Conservation (phyloP, 345 rosid species). For the Eutrema yunnanense region DNA sequence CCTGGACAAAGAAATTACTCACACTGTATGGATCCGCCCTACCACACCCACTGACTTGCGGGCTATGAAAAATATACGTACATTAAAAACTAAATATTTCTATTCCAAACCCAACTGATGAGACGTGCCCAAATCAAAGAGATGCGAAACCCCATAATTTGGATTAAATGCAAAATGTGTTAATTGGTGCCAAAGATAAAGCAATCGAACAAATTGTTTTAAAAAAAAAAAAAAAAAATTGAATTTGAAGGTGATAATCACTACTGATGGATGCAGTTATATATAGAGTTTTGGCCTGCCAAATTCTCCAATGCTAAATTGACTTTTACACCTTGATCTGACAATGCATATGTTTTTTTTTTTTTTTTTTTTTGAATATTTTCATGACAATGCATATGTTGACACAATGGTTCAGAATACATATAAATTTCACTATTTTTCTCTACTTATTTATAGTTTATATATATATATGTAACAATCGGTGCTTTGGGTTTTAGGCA, state of each 20-base stretch:
- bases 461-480: background rate
- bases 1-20: too few species aligned
- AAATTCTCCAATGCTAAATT: background rate
- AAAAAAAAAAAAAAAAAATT: too few species aligned
- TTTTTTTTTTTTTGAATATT: too few species aligned
- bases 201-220: too few species aligned
- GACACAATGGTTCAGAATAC: background rate
- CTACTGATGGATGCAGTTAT: background rate
- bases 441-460: background rate
- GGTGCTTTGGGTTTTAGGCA: background rate
- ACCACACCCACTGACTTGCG: too few species aligned
- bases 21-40: too few species aligned
- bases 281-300: background rate
- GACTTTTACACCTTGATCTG: slow-evolving; percentile 4
- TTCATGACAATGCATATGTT: slow-evolving; percentile 13
- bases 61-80: background rate
- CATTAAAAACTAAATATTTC: background rate
- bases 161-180: background rate
- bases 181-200: background rate
- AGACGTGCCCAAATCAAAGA: background rate
- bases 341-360: slow-evolving; percentile 15
- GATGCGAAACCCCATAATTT: background rate
- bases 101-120: background rate
- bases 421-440: background rate
- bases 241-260: background rate